Evolutionary conservation across 2,329 filamentous ascomycete genomes (phyloP), one percentile per base, ranked within the genome.

Genomic region (Fusarium tricinctum): DNA sequence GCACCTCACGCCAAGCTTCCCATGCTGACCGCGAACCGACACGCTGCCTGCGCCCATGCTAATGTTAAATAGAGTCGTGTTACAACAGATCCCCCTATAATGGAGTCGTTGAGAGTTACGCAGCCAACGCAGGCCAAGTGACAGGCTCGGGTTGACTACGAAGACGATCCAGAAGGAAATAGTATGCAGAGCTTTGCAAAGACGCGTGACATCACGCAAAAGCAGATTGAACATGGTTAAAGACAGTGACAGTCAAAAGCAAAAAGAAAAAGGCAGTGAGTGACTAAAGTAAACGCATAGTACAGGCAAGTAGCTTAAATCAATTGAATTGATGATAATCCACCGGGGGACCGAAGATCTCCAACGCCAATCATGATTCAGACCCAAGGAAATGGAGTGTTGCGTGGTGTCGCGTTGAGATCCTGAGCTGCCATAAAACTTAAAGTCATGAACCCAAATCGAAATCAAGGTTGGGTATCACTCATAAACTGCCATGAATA

Each of bases 361-460:
- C 77, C 78, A 80, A 80, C 78, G 78, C 78, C 78, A 78, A 77
- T 79, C 78, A 77, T 79, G 74, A 80, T 76, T 76, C 70, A 77
- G 74, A 77, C 75, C 75, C 78, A 78, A 74, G 73, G 74, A 75
- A 75, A 75, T 74, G 66, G 69, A 71, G 73, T 69, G 69, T 38
- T 70, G 73, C 72, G 72, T 75, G 70, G 72, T 74, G 72, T 68
- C 68, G 70, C 72, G 66, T 70, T 65, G 69, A 68, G 72, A 72
- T 74, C 73, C 73, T 75, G 71, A 73, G 72, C 69, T 73, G 69
- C 72, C 68, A 74, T 75, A 72, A 73, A 73, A 74, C 71, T 71
- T 73, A 58, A 70, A 61, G 69, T 70, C 68, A 72, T 74, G 58
- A 71, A 65, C 71, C 72, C 71, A 71, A 68, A 62, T 73, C 60